Evolutionary conservation across 2,329 filamentous ascomycete species (phyloP).

Genomic region (Dactylonectria estremocensis): DNA sequence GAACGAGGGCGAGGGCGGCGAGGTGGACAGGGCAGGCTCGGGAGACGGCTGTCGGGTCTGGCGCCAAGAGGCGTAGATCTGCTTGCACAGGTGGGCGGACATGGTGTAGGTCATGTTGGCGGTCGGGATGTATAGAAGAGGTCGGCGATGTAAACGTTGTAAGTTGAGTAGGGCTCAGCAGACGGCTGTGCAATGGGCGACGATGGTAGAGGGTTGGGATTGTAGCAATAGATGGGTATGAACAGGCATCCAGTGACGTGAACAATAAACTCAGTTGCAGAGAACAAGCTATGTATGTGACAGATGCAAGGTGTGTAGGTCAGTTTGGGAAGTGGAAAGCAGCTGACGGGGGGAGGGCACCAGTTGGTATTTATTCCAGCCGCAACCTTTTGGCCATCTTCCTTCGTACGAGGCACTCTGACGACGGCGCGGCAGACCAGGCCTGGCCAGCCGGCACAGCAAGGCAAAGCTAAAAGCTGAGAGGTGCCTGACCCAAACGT

Average conservation of each 20-base stretch:
- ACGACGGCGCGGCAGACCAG: not conserved
- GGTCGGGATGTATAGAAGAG: constrained; percentile 8
- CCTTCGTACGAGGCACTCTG: not conserved
- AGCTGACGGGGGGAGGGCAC: constrained; percentile 6
- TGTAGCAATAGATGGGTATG: not conserved
- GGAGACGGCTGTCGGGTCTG: constrained; percentile 62
- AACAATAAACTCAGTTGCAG: not conserved
- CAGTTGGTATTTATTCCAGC: constrained; percentile 31
- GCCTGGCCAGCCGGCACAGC: not conserved
- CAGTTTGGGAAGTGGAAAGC: not conserved
- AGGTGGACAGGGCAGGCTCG: constrained; percentile 50
- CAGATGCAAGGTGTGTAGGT: constrained; percentile 13
- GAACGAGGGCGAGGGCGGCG: constrained; percentile 46
- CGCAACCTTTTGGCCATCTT: not conserved
- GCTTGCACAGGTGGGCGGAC: constrained; percentile 73
- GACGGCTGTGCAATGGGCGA: not conserved
- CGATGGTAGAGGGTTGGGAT: not conserved
- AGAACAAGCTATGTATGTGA: not conserved
- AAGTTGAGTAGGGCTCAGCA: constrained; percentile 13
- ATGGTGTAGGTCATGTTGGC: constrained; percentile 72
- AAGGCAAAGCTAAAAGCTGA: constrained; percentile 13
- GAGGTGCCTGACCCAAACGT: constrained; percentile 24
- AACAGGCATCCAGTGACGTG: not conserved
- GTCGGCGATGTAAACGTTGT: constrained; percentile 8
- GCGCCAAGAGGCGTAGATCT: constrained; percentile 73